phyloP scores from a whole-genome alignment of 805 yeast genomes.

The Candida corydali region DNA sequence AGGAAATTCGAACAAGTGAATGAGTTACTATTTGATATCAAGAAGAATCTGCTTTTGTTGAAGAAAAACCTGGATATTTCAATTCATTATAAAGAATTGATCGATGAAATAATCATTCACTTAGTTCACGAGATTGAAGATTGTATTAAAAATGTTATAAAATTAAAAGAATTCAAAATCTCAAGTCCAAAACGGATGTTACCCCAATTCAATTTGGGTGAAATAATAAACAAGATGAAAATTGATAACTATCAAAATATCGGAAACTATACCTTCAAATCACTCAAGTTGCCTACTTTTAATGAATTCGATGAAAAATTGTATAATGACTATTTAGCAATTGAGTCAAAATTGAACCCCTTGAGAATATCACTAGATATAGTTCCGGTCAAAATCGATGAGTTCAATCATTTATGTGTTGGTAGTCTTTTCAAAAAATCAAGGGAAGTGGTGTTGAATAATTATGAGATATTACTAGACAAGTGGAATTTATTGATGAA shows the following conservation, averaged over 20 bases:
- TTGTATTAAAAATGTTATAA: conserved; percentile 16
- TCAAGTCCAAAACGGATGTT: conserved; percentile 15
- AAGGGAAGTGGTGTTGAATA: conserved; percentile 26
- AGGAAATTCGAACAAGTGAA: conserved; percentile 23
- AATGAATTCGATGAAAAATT: conserved; percentile 26
- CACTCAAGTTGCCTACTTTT: conserved; percentile 28
- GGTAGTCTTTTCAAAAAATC: conserved; percentile 23
- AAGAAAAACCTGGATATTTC: conserved; percentile 25
- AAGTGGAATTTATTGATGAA: conserved; percentile 39
- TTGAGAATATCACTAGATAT: conserved; percentile 49
- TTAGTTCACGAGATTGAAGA: conserved; percentile 23
- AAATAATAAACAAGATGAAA: conserved; percentile 20
- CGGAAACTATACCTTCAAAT: conserved; percentile 13
- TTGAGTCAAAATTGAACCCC: conserved; percentile 45
- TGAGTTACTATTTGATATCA: conserved; percentile 23
- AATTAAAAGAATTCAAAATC: conserved; percentile 15
- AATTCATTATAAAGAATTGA: conserved; percentile 23
- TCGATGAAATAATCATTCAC: conserved; percentile 18
- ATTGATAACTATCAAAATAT: conserved; percentile 14
- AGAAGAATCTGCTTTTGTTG: conserved; percentile 15
- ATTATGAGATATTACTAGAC: conserved; percentile 35
- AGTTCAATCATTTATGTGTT: conserved; percentile 26
- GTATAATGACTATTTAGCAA: conserved; percentile 36
- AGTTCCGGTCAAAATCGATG: conserved; percentile 47
- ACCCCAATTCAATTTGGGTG: conserved; percentile 16